Conservation (phyloP, 768 basidiomycete species). For the Arthromyces matolae region DNA sequence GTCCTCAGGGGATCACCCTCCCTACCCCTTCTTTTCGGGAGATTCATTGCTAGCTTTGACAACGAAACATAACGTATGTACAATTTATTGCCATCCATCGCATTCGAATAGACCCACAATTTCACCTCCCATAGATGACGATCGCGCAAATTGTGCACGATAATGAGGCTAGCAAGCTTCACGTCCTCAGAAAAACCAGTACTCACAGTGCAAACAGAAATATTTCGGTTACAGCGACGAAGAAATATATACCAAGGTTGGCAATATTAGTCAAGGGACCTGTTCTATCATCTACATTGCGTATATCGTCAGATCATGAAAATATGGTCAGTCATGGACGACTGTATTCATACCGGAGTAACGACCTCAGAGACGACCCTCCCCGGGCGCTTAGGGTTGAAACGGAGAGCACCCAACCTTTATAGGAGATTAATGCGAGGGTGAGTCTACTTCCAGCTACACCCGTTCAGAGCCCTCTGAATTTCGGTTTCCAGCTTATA, state of each 20-base stretch:
- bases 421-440: conserved; percentile 91
- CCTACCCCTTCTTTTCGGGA: conserved; percentile 80
- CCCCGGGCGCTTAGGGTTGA: conserved; percentile 79
- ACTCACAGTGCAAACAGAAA: conserved; percentile 25
- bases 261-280: conserved; percentile 4
- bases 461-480: conserved; percentile 1
- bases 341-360: conserved; percentile 84
- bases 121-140: conserved; percentile 60
- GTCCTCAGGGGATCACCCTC: conserved; percentile 51
- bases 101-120: conserved; percentile 6
- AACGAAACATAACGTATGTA: conserved; percentile 74
- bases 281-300: neutral
- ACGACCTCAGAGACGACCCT: conserved; percentile 74
- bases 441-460: conserved; percentile 33
- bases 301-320: conserved; percentile 56
- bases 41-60: conserved; percentile 73
- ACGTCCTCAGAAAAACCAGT: neutral
- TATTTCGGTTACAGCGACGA: conserved; percentile 73
- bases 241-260: conserved; percentile 71
- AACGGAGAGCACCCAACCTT: conserved; percentile 82
- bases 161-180: conserved; percentile 56
- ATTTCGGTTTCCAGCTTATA: conserved; percentile 37
- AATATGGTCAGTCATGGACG: conserved; percentile 92
- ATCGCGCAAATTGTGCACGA: conserved; percentile 93
- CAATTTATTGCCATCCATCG: neutral